Evolutionary conservation across 73 alveolate genomes (phyloP), one percentile per base, ranked within the genome.

Genomic region (Blepharisma stoltei): DNA sequence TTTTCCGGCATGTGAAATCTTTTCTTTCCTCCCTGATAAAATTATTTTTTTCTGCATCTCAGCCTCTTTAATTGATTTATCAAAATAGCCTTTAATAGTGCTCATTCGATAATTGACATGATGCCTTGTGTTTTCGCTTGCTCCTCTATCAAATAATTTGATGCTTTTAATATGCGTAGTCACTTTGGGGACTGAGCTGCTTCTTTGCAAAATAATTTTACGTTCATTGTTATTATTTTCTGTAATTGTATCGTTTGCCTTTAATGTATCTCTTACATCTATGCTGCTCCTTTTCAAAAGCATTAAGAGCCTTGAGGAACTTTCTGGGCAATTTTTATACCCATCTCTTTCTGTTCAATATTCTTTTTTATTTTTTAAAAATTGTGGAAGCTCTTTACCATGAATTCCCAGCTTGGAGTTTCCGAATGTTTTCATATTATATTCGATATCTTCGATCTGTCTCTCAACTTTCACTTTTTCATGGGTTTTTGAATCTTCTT

Each of bases 371-470:
- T 47, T 7, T 6, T 21, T 54, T 11, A 1, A 11, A 76, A 76
- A 76, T 21, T 76, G 14, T 9, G 83, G 83, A 7, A 76, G 78
- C 25, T 76, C 83, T 55, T 76, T 55, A 7, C 69, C 69, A 76
- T 76, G 83, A 18, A 76, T 76, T 14, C 83, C 83, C 1, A 76
- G 14, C 41, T 25, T 18, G 2, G 54, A 81, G n/a, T 76, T 76
- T 23, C 83, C 83, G 6, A 76, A 76, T 11, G 43, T 55, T 53
- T 53, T 54, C 69, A 54, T 43, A 54, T 76, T 50, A 23, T 76
- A 41, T 4, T 76, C 54, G 44, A 76, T 43, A 54, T 27, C 43
- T 18, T 76, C 27, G 7, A 0, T 7, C 6, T 25, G 55, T 54
- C 80, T 76, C 6, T 53, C 3, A 6, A 4, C 73, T 71, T 14